Evolutionary conservation across 2,329 filamentous ascomycete genomes (phyloP), one percentile per base, ranked within the genome.

Genomic region (Pestalotiopsis fici): DNA sequence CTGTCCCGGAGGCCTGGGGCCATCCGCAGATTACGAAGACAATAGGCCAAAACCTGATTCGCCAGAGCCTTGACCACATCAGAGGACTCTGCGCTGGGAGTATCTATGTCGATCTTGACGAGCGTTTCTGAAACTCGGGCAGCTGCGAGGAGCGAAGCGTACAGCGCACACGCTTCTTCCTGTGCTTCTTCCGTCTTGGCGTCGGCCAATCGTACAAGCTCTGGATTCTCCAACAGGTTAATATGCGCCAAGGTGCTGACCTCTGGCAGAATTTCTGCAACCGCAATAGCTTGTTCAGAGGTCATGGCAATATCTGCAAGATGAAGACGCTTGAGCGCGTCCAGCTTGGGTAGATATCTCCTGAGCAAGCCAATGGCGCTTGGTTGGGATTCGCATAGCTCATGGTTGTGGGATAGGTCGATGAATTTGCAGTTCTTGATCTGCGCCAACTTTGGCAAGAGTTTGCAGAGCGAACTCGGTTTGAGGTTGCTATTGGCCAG

Each of bases 1-100:
- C 77, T 64, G 71, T 78, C 64, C 27, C 68, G 71, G 50, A 78
- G 72, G 65, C 77, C 88, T 12, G 93, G 90, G 18, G 92, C 87
- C 11, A 87, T 88, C 77, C 97, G 94, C 84, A 99, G 91, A 74
- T 99, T 99, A 67, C 93, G 90, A 69, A 99, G 85, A 70, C 93
- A 97, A 78, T 98, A 98, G 0, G 94, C 95, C 56, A 98, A 91
- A n/a, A 97, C 92, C 78, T 97, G 95, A 75, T 95, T 97, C 0
- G 94, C 95, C 72, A 98, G 86, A 3, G 94, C 95, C 79, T 94
- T 97, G 74, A 98, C 93, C 27, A 98, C 88, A 77, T 98, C 96
- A 65, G 92, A 93, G n/a, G 92, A 93, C 66, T 93, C 90, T 25
- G 90, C 85, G 37, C 87, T 90, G 0, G 95, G 96, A 2, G 97